These are phyloP conservation scores for Fraxinus sp. DNA, from an alignment of 305 asterid genomes.

Conservation along the genomic window DNA sequence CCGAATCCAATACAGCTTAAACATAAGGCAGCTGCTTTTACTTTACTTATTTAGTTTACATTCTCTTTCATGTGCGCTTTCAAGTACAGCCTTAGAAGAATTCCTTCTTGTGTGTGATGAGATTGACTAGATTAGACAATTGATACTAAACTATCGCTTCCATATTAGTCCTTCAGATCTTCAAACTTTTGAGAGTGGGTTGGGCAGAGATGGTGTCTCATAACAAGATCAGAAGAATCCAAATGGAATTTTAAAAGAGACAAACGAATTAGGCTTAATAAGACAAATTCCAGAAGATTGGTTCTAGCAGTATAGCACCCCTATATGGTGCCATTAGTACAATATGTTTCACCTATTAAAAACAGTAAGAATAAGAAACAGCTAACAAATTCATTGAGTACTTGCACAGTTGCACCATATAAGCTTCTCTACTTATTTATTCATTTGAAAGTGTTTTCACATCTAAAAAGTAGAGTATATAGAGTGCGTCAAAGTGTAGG, in stretches of 20 bases:
- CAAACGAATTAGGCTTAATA: background rate
- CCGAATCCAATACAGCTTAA: background rate
- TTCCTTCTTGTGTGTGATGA: background rate
- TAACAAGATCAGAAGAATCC: constrained; percentile 1
- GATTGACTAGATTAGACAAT: background rate
- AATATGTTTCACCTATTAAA: background rate
- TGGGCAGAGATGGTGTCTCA: background rate
- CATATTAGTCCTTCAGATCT: background rate
- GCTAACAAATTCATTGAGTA: background rate
- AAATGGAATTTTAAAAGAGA: background rate
- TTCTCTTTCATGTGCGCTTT: background rate
- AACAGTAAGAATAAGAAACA: background rate
- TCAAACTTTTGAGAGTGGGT: background rate
- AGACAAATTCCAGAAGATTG: background rate
- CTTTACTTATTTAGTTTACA: background rate
- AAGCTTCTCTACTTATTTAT: background rate
- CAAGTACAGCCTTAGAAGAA: background rate
- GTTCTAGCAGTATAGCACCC: background rate
- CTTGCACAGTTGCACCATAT: background rate
- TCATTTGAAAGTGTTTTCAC: background rate
- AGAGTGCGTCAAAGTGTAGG: background rate
- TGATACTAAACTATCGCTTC: background rate
- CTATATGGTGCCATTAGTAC: background rate
- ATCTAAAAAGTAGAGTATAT: background rate
- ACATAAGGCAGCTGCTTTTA: background rate